These are phyloP conservation scores for Arthroderma sp. DNA, from an alignment of 2,329 filamentous ascomycete genomes.

Conservation along the genomic window DNA sequence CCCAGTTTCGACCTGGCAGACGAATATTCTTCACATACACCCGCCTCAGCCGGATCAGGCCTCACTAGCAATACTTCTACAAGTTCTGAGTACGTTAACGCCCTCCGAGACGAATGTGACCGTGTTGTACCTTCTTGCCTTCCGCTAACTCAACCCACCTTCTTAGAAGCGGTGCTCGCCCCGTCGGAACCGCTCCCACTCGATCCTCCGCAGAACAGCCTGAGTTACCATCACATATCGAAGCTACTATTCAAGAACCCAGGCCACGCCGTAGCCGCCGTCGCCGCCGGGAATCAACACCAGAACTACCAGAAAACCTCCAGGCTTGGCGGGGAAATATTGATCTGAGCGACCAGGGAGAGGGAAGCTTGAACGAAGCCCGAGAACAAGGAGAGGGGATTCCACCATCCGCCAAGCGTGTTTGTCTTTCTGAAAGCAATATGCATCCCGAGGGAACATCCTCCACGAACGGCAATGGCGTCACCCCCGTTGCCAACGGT, in stretches of 20 bases:
- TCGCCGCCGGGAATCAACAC: conserved; percentile 19
- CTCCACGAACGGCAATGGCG: conserved; percentile 42
- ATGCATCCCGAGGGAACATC: conserved; percentile 49
- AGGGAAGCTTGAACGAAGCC: conserved; percentile 14
- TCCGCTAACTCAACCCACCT: conserved; percentile 9
- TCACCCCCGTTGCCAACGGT: conserved; percentile 45
- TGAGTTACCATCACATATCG: background rate
- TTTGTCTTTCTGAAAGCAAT: conserved; percentile 39
- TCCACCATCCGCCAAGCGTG: conserved; percentile 42
- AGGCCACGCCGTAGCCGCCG: conserved; percentile 11
- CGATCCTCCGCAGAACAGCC: conserved; percentile 5
- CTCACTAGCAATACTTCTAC: conserved; percentile 45
- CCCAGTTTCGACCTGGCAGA: conserved; percentile 57
- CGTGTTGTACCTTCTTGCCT: conserved; percentile 28
- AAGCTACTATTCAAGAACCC: background rate
- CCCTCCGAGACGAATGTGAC: background rate
- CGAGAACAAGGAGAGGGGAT: conserved; percentile 17
- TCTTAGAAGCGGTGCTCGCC: conserved; percentile 1
- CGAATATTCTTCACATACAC: conserved; percentile 44
- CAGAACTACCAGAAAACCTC: conserved; percentile 15
- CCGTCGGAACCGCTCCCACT: background rate
- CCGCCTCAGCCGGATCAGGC: conserved; percentile 55
- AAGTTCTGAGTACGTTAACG: conserved; percentile 32
- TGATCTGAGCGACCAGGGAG: conserved; percentile 16
- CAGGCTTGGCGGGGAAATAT: conserved; percentile 14